A percentile compares a stretch with the other conserved stretches of the same genome.
Evolutionary conservation across 257 asterid genomes (phyloP).

Genomic region (Echium plantagineum): DNA sequence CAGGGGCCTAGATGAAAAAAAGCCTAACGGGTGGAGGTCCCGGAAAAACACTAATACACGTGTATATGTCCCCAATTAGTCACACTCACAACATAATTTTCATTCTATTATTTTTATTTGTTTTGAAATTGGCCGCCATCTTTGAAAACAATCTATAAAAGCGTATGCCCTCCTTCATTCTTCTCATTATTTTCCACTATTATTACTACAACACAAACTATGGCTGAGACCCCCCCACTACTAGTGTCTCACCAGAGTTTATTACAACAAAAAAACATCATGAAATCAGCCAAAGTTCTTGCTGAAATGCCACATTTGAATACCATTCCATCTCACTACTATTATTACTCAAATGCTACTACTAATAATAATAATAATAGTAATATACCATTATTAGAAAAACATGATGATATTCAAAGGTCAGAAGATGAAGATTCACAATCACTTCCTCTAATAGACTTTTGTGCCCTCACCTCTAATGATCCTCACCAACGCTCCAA

Average conservation of each 20-base stretch:
- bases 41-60: no score
- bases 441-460: constrained; percentile 32
- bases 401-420: background rate
- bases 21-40: no score
- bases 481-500: constrained; percentile 17
- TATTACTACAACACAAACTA: background rate
- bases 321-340: constrained; percentile 16
- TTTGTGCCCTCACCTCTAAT: constrained; percentile 21
- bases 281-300: constrained; percentile 12
- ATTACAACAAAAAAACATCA: background rate
- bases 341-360: background rate
- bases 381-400: no score
- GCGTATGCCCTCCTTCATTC: no score
- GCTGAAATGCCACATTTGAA: constrained; percentile 13
- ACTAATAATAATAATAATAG: no score
- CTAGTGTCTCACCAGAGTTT: background rate
- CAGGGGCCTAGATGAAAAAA: no score
- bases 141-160: no score
- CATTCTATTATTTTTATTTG: no score
- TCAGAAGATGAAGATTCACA: constrained; percentile 14
- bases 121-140: no score
- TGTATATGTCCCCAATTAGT: no score
- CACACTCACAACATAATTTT: no score
- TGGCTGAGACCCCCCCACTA: background rate
- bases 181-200: no score